Conservation (phyloP, 2,329 filamentous ascomycete genomes). For the Cordyceps cicadae region DNA sequence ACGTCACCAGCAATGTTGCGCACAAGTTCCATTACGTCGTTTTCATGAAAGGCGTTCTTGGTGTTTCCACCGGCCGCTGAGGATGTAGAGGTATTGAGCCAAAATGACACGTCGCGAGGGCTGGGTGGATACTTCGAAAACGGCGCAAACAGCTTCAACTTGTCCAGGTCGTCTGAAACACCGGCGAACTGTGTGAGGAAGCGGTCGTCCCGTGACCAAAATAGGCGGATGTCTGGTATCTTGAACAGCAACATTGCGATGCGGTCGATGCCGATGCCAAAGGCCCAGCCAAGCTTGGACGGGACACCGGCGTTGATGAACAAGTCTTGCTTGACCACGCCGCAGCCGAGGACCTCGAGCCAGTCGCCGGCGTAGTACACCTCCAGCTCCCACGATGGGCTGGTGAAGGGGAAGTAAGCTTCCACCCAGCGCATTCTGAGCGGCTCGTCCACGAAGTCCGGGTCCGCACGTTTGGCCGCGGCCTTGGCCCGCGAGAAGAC, state of each 20-base stretch:
- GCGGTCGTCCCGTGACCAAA: slow-evolving; percentile 80
- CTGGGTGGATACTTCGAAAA: slow-evolving; percentile 90
- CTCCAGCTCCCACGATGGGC: slow-evolving; percentile 91
- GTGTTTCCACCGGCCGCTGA: slow-evolving; percentile 40
- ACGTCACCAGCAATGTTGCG: slow-evolving; percentile 72
- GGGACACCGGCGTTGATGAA: slow-evolving; percentile 69
- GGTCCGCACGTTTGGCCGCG: slow-evolving; percentile 48
- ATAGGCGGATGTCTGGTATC: slow-evolving; percentile 91
- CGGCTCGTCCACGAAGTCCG: slow-evolving; percentile 54
- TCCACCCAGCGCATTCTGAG: slow-evolving; percentile 89
- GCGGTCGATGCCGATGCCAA: slow-evolving; percentile 86
- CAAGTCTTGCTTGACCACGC: slow-evolving; percentile 76
- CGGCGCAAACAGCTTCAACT: slow-evolving; percentile 60
- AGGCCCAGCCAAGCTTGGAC: slow-evolving; percentile 81
- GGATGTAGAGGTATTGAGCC: slow-evolving; percentile 46
- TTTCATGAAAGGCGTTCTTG: slow-evolving; percentile 66
- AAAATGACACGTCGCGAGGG: slow-evolving; percentile 91
- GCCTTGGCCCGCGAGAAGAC: slow-evolving; percentile 73
- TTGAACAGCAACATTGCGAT: slow-evolving; percentile 97
- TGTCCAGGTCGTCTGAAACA: slow-evolving; percentile 41
- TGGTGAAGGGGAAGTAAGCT: slow-evolving; percentile 96
- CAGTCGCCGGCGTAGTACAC: slow-evolving; percentile 91
- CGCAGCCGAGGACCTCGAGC: slow-evolving; percentile 93
- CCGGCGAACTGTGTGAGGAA: slow-evolving; percentile 81
- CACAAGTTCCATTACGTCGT: slow-evolving; percentile 95